Evolutionary conservation across 768 basidiomycete species (phyloP).

Genomic region (Mycena rebaudengoi): DNA sequence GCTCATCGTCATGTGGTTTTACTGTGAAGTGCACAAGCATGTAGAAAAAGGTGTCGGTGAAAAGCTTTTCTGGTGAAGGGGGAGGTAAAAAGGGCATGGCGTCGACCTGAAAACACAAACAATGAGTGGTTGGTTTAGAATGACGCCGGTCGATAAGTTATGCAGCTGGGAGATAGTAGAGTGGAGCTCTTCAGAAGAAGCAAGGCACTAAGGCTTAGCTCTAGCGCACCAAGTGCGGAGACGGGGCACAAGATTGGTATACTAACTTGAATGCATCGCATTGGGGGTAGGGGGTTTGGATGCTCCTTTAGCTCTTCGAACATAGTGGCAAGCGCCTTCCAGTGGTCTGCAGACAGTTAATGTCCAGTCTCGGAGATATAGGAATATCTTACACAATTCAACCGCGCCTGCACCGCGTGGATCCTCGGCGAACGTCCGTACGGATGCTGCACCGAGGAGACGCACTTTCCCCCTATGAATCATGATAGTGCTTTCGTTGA

Average conservation of each 20-base stretch:
- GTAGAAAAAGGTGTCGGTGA: neutral
- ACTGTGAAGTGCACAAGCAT: neutral
- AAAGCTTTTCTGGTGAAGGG: neutral
- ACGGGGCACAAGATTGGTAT: too few relatives aligned
- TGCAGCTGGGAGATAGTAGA: too few relatives aligned
- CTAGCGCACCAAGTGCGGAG: too few relatives aligned
- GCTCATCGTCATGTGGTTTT: too few relatives aligned
- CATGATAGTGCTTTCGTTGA: slow-evolving; percentile 35
- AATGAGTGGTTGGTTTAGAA: too few relatives aligned
- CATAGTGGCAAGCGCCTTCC: neutral
- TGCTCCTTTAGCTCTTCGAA: neutral
- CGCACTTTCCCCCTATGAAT: slow-evolving; percentile 47
- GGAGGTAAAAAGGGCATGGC: neutral
- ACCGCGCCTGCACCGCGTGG: neutral
- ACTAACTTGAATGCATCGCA: too few relatives aligned
- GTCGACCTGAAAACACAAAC: neutral
- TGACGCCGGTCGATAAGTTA: too few relatives aligned
- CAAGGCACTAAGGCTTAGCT: too few relatives aligned
- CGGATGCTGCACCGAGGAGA: slow-evolving; percentile 34
- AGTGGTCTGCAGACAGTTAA: neutral
- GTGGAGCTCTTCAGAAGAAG: too few relatives aligned
- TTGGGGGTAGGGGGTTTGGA: neutral
- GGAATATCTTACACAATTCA: neutral
- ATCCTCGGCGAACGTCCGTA: slow-evolving; percentile 9
- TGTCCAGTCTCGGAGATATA: neutral